phyloP scores from a whole-genome alignment of 2,329 filamentous ascomycete species.

The Diaporthe eres region DNA sequence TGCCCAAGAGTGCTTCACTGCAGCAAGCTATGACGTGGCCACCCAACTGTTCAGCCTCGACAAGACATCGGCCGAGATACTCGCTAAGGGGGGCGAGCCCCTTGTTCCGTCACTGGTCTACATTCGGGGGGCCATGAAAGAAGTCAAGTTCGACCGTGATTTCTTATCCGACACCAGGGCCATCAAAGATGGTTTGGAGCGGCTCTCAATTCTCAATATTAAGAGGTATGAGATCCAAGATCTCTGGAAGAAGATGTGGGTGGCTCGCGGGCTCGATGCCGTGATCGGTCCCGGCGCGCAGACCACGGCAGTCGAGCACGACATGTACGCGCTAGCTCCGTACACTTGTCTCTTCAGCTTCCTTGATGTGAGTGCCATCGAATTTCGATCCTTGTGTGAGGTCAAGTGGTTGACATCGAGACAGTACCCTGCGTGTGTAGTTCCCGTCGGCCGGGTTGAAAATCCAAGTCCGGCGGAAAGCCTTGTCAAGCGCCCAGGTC shows the following conservation, averaged over 20 bases:
- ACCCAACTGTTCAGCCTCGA: conserved; percentile 40
- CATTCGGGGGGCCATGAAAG: conserved; percentile 13
- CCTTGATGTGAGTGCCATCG: conserved; percentile 37
- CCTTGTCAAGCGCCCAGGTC: conserved; percentile 22
- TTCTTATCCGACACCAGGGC: conserved; percentile 18
- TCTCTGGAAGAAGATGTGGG: conserved; percentile 41
- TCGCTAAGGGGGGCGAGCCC: conserved; percentile 37
- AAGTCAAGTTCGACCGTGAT: conserved; percentile 27
- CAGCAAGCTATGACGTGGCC: conserved; percentile 33
- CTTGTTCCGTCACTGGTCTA: conserved; percentile 34
- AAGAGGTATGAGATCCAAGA: conserved; percentile 38
- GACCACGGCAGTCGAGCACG: conserved; percentile 43
- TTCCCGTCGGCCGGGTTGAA: conserved; percentile 33
- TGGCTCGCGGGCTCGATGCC: conserved; percentile 37
- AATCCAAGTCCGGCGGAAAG: conserved; percentile 21
- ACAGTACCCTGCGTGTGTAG: conserved; percentile 38
- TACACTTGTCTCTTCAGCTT: conserved; percentile 41
- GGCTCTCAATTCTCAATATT: conserved; percentile 34
- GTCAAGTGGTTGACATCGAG: not conserved
- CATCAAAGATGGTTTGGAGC: conserved; percentile 32
- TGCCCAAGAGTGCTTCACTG: conserved; percentile 32
- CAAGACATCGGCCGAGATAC: conserved; percentile 29
- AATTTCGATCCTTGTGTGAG: not conserved
- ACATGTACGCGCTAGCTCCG: conserved; percentile 39
- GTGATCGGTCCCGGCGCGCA: conserved; percentile 40